These are phyloP conservation scores for Alternaria ethzedia DNA, from an alignment of 2,329 filamentous ascomycete genomes.

Conservation along the genomic window DNA sequence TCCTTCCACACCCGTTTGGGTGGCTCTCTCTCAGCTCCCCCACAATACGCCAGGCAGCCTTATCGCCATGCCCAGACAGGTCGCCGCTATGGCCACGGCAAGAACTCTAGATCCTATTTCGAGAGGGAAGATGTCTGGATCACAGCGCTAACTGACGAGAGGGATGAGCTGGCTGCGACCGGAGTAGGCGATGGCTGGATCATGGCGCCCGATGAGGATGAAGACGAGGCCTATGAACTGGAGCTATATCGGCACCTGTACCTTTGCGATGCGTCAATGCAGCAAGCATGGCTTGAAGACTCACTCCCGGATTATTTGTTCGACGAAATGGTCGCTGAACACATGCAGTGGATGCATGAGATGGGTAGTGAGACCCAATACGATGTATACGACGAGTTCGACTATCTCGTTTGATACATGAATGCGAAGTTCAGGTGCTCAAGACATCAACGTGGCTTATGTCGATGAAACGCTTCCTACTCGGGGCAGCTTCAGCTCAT, in stretches of 20 bases:
- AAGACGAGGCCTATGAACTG: neutral
- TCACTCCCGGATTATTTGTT: neutral
- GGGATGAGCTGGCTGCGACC: neutral
- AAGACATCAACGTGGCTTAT: neutral
- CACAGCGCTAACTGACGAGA: neutral
- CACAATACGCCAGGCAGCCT: constrained; percentile 3
- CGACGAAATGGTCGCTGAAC: constrained; percentile 2
- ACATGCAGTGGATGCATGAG: constrained; percentile 15
- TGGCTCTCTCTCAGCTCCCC: constrained; percentile 4
- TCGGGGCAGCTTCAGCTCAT: neutral
- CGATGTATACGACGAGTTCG: neutral
- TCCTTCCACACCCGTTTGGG: neutral
- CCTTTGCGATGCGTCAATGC: neutral
- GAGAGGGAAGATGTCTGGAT: neutral
- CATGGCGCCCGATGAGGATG: neutral
- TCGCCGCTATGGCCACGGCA: neutral
- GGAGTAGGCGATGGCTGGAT: neutral
- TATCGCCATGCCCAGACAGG: neutral
- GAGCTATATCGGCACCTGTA: neutral
- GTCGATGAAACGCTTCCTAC: neutral
- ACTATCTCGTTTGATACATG: neutral
- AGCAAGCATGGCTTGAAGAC: neutral
- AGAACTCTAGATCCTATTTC: neutral
- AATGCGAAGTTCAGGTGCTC: neutral
- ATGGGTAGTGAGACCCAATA: neutral